Evolutionary conservation across 129 eudicot species (phyloP).

Genomic region (Chrysanthemum seticuspe): DNA sequence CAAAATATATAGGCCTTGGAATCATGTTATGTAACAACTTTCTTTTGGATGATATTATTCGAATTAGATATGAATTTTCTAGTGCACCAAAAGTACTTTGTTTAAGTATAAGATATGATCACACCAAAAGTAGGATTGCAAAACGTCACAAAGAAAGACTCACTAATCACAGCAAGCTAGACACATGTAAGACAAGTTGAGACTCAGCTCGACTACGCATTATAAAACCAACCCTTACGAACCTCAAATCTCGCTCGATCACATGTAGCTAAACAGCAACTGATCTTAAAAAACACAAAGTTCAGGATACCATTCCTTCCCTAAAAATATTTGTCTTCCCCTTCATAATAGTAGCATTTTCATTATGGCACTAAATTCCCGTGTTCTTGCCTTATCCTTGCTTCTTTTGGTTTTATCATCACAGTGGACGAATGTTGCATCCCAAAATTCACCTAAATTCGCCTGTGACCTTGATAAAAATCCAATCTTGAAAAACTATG

Average conservation of each 20-base stretch:
- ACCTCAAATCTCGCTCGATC: too few species aligned
- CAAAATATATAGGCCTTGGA: background rate
- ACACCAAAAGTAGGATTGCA: too few species aligned
- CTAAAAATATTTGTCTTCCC: background rate
- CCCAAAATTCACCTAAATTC: constrained; percentile 34
- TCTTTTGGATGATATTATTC: background rate
- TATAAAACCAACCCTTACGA: too few species aligned
- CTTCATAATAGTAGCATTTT: background rate
- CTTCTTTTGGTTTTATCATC: constrained; percentile 15
- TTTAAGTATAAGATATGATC: too few species aligned
- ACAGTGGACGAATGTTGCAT: background rate
- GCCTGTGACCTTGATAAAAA: constrained; percentile 62
- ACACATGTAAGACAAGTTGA: too few species aligned
- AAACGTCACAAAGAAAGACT: too few species aligned
- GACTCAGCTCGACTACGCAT: too few species aligned
- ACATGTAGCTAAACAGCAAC: background rate
- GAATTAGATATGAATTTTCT: too few species aligned
- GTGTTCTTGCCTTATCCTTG: background rate
- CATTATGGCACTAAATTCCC: background rate
- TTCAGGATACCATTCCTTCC: background rate
- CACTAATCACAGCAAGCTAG: too few species aligned
- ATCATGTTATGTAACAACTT: background rate
- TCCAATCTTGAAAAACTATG: constrained; percentile 35
- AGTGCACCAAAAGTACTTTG: too few species aligned
- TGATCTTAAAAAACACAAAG: background rate